Evolutionary conservation across 495 filamentous ascomycete species (phyloP).

Genomic region (Evernia prunastri): DNA sequence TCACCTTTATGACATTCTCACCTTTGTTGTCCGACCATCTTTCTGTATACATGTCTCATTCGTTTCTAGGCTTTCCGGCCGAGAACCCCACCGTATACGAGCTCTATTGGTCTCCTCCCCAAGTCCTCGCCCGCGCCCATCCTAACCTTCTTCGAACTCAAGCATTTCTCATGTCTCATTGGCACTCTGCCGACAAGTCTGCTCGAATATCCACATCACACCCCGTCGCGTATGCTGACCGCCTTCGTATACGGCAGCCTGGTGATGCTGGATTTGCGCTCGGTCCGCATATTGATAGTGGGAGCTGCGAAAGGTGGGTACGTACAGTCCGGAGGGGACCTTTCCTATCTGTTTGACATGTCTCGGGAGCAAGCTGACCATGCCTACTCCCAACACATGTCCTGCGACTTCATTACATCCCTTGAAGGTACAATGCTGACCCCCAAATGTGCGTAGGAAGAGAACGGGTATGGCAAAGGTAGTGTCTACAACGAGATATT

Average conservation of each 20-base stretch:
- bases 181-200: constrained; percentile 60
- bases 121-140: constrained; percentile 67
- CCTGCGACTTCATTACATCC: too few species aligned
- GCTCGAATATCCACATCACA: constrained; percentile 56
- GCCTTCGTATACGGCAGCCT: constrained; percentile 60
- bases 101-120: constrained; percentile 78
- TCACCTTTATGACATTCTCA: background rate
- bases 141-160: constrained; percentile 64
- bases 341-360: too few species aligned
- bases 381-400: too few species aligned
- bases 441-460: constrained; percentile 43
- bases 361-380: too few species aligned
- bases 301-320: constrained; percentile 69
- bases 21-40: background rate
- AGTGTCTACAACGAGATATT: constrained; percentile 67
- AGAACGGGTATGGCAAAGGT: constrained; percentile 62
- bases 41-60: constrained; percentile 7
- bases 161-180: constrained; percentile 62
- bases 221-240: constrained; percentile 73
- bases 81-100: constrained; percentile 75
- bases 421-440: too few species aligned
- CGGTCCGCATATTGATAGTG: constrained; percentile 80
- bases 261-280: constrained; percentile 75
- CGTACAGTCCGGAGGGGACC: too few species aligned
- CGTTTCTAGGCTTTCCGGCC: constrained; percentile 39